Base-by-base conservation (phyloP, 2,329 filamentous ascomycete genomes). In the Sporothrix variecibatus region DNA sequence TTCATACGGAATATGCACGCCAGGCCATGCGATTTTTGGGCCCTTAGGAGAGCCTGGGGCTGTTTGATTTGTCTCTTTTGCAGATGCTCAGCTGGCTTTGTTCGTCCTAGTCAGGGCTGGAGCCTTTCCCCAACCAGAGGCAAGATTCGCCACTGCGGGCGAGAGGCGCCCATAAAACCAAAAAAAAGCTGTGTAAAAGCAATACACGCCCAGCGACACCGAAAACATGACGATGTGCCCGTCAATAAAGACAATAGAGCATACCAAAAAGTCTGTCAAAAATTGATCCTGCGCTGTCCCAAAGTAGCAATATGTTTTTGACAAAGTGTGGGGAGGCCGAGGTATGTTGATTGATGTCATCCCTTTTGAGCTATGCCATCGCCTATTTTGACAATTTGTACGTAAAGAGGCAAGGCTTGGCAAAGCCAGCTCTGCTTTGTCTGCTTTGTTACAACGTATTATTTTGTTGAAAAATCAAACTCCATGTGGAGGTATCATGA, bases 361-460 rank as follows among this genome's bases (percentile, higher is more conserved):
- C 23, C 51, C 15, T 56, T 26, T 56, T 56, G 51, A 28, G 23
- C n/a, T 11, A n/a, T 28, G 2, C 26, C 9, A 11, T 23, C 38
- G 20, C 34, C 40, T 49, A 2, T 31, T 46, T 51, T 20, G 7
- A 28, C 9, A 51, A 34, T 3, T 28, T 49, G 38, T 43, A 49
- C 40, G 64, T 68, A 51, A 68, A 31, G 64, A 49, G 64, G 64
- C 64, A 65, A 43, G n/a, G 15, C 62, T 65, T 46, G 62, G 62
- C 34, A 65, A 65, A 26, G 38, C 34, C 23, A 23, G 3, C 11
- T 40, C 20, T 49, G 43, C 43, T 49, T 49, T 49, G 15, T 49
- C 15, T 17, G 43, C 43, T 49, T 49, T 49, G 43, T 49, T 12
- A 34, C 5, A 34, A 34, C 34, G 34, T 3, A 34, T 3, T 34